phyloP scores from a whole-genome alignment of 108 stramenopile species.

The Nitzschia sp. region DNA sequence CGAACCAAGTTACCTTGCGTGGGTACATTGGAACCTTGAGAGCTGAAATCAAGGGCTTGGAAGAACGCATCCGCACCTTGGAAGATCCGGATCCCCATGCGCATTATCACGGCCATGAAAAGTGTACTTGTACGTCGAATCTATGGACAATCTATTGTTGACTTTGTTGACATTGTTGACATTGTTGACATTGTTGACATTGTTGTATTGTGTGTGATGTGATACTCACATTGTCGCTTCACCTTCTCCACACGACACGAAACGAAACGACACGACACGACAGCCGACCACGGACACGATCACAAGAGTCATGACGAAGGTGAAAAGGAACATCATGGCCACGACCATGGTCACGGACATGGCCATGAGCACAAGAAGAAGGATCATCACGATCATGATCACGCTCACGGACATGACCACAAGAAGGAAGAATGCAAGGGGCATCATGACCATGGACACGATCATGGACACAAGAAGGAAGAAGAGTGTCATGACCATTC shows the following conservation, averaged over 20 bases:
- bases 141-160: background rate
- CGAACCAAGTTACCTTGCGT: slow-evolving; percentile 52
- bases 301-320: slow-evolving; percentile 7
- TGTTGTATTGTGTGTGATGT: too few species aligned
- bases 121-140: slow-evolving; percentile 29
- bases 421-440: background rate
- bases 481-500: slow-evolving; percentile 13
- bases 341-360: slow-evolving; percentile 34
- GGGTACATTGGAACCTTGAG: slow-evolving; percentile 55
- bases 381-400: slow-evolving; percentile 21
- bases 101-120: slow-evolving; percentile 82
- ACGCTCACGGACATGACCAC: slow-evolving; percentile 11
- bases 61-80: slow-evolving; percentile 29
- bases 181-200: background rate
- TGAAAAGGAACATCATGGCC: slow-evolving; percentile 28
- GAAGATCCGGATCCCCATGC: slow-evolving; percentile 61
- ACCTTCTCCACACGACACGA: too few species aligned
- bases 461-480: slow-evolving; percentile 16
- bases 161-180: background rate
- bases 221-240: background rate
- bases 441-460: slow-evolving; percentile 28
- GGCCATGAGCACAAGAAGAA: slow-evolving; percentile 25
- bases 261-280: too few species aligned
- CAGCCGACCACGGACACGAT: slow-evolving; percentile 31
- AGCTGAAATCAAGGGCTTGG: slow-evolving; percentile 48